These are phyloP conservation scores for Flaveria linearis DNA, from an alignment of 129 eudicot species.

Conservation along the genomic window DNA sequence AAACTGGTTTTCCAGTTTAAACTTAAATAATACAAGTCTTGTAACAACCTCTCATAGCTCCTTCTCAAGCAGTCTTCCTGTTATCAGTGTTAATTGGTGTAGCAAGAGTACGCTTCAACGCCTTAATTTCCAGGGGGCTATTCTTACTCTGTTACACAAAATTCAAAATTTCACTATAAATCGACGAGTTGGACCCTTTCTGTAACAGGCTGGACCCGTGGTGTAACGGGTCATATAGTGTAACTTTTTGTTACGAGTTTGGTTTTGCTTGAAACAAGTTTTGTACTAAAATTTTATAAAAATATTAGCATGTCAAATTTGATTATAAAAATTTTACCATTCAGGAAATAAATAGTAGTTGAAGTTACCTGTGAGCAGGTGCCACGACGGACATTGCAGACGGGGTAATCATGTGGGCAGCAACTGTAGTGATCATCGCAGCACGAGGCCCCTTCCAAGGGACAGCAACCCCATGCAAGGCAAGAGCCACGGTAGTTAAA, in stretches of 20 bases:
- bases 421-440: slow-evolving; percentile 80
- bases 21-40: background rate
- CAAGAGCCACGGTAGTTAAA: slow-evolving; percentile 36
- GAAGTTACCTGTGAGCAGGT: slow-evolving; percentile 61
- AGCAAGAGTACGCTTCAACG: slow-evolving; percentile 16
- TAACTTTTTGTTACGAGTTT: background rate
- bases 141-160: background rate
- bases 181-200: background rate
- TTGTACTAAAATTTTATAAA: background rate
- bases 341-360: background rate
- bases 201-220: background rate
- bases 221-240: background rate
- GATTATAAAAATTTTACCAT: background rate
- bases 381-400: slow-evolving; percentile 55
- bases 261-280: background rate
- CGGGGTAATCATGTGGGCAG: slow-evolving; percentile 83
- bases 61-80: slow-evolving; percentile 3
- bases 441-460: slow-evolving; percentile 77
- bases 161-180: background rate
- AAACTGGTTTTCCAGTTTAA: slow-evolving; percentile 2
- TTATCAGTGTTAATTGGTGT: background rate
- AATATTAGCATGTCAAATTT: background rate
- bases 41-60: background rate
- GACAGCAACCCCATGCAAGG: slow-evolving; percentile 53
- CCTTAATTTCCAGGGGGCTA: slow-evolving; percentile 2